Percentiles rank a stretch among this genome's conserved stretches.
Evolutionary conservation across 148 eudicot genomes (phyloP).

Genomic region (Camellia sinensis): DNA sequence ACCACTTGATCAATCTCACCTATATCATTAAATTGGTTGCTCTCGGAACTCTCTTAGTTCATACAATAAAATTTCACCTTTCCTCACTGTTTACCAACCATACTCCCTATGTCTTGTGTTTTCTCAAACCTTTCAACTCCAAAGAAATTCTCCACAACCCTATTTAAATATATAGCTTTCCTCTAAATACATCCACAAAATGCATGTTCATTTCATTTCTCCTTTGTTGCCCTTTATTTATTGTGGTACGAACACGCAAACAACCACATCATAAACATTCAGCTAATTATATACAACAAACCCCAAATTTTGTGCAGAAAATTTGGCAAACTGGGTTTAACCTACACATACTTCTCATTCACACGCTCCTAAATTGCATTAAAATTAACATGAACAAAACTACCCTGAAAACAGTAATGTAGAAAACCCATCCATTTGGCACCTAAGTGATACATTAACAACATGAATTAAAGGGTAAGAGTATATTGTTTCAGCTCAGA

Average conservation of each 20-base stretch:
- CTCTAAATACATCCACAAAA: no score
- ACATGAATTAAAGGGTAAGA: background rate
- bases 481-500: background rate
- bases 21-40: background rate
- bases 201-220: no score
- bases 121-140: background rate
- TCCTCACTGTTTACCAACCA: background rate
- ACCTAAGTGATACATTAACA: background rate
- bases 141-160: background rate
- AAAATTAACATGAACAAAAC: background rate
- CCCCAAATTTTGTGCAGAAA: no score
- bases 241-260: no score
- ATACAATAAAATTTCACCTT: background rate
- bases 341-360: background rate
- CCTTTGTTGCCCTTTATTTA: no score
- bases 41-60: background rate
- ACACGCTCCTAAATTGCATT: background rate
- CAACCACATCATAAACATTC: no score
- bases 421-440: no score
- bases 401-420: background rate
- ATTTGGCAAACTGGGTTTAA: background rate
- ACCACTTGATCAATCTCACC: background rate
- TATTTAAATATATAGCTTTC: no score
- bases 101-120: background rate
- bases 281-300: no score